Percentiles rank a stretch among this genome's conserved stretches.
phyloP scores from a whole-genome alignment of 2,329 filamentous ascomycete species.

The Geosmithia morbida region DNA sequence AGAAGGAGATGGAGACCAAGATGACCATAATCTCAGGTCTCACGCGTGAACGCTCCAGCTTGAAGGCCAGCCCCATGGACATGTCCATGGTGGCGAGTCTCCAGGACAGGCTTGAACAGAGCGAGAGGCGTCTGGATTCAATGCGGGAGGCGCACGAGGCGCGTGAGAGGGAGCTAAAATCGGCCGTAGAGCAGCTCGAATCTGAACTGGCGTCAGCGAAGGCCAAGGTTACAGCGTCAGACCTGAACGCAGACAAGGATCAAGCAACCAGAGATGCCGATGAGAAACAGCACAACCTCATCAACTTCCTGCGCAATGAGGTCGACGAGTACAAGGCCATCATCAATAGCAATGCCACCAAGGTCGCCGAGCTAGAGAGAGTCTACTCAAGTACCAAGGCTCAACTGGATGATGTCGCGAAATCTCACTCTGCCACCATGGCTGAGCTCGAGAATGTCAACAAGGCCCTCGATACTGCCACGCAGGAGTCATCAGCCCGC shows the following conservation, averaged over 20 bases:
- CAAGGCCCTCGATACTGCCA: constrained; percentile 39
- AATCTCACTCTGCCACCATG: constrained; percentile 51
- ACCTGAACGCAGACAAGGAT: constrained; percentile 19
- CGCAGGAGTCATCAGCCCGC: constrained; percentile 27
- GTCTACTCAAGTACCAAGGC: constrained; percentile 51
- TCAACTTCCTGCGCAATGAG: constrained; percentile 52
- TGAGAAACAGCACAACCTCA: constrained; percentile 41
- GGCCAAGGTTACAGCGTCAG: constrained; percentile 26
- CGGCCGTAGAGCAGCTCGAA: constrained; percentile 63
- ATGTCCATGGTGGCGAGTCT: constrained; percentile 81
- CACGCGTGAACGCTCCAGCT: constrained; percentile 80
- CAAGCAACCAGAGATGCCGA: constrained; percentile 30
- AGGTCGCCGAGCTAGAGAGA: constrained; percentile 60
- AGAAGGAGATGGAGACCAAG: constrained; percentile 95
- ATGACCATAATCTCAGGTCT: constrained; percentile 90
- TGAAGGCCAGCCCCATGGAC: constrained; percentile 74
- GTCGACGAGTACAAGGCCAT: constrained; percentile 70
- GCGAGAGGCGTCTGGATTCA: constrained; percentile 62
- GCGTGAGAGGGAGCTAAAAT: constrained; percentile 59
- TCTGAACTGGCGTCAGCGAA: constrained; percentile 37
- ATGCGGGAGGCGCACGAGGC: constrained; percentile 59
- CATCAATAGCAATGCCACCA: constrained; percentile 52
- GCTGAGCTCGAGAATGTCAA: constrained; percentile 53
- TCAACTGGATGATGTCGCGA: constrained; percentile 47
- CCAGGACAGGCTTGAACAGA: constrained; percentile 77